Conservation (phyloP, 352 stramenopile species). For the Blastocystis sp. region DNA sequence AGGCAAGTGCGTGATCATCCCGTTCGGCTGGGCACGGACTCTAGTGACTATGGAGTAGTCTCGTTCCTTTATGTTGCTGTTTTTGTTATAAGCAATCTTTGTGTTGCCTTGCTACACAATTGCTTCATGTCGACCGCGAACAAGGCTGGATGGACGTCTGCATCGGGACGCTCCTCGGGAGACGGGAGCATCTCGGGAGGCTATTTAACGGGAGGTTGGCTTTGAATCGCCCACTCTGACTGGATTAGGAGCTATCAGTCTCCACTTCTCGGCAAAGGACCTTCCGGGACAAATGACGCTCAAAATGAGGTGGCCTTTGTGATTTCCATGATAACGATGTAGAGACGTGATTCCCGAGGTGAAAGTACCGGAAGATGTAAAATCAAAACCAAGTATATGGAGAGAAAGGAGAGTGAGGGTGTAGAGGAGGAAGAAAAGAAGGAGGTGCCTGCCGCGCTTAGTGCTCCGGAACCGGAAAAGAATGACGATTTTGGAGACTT, state of each 20-base stretch:
- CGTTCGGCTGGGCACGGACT: too few relatives aligned
- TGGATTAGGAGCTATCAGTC: constrained; percentile 73
- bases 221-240: not conserved
- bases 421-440: constrained; percentile 78
- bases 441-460: constrained; percentile 79
- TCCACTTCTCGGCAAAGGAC: constrained; percentile 80
- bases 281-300: constrained; percentile 80
- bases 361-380: constrained; percentile 1
- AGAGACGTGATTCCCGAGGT: constrained; percentile 34
- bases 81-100: not conserved
- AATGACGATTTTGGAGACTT: constrained; percentile 85
- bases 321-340: not conserved
- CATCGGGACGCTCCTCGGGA: not conserved
- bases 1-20: constrained; percentile 72
- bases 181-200: constrained; percentile 13
- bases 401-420: constrained; percentile 78
- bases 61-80: not conserved
- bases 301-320: constrained; percentile 76
- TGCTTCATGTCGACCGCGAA: constrained; percentile 23
- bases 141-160: constrained; percentile 1
- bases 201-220: constrained; percentile 20
- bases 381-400: constrained; percentile 78
- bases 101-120: not conserved
- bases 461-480: constrained; percentile 76
- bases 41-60: constrained; percentile 68